Evolutionary conservation across 371 early-diverging fungal species (phyloP).

Genomic region (Mortierella sp.): DNA sequence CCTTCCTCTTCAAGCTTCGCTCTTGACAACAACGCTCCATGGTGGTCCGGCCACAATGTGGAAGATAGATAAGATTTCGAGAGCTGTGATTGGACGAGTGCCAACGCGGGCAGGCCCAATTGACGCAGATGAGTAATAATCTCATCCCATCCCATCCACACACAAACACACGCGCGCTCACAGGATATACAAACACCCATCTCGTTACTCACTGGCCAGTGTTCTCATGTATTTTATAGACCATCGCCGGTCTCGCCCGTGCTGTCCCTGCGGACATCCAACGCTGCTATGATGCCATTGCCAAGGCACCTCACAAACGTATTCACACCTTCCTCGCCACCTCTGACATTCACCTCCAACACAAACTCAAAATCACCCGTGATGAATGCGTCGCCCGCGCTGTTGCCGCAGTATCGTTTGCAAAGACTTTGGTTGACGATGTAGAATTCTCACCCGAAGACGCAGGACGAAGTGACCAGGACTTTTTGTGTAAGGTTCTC

Average conservation of each 20-base stretch:
- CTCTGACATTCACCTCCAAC: constrained; percentile 93
- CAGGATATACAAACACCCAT: no score
- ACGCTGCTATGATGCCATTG: constrained; percentile 89
- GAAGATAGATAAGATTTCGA: constrained; percentile 20
- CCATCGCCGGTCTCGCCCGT: constrained; percentile 92
- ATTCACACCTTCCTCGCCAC: constrained; percentile 97
- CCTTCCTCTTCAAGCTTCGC: no score
- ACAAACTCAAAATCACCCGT: constrained; percentile 91
- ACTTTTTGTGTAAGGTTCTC: constrained; percentile 87
- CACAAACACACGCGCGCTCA: no score
- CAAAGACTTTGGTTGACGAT: constrained; percentile 81
- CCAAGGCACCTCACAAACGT: constrained; percentile 82
- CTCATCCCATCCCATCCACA: neutral
- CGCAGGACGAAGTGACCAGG: constrained; percentile 89
- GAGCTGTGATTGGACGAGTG: constrained; percentile 17
- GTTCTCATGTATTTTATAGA: constrained; percentile 56
- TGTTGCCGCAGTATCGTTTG: constrained; percentile 83
- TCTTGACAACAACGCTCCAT: no score
- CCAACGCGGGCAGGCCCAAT: neutral
- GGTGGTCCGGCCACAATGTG: no score
- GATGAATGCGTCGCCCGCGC: constrained; percentile 90
- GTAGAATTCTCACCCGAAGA: constrained; percentile 97
- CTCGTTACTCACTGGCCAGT: neutral
- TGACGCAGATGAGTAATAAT: constrained; percentile 42
- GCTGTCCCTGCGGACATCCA: constrained; percentile 87